phyloP scores from a whole-genome alignment of 73 alveolate species.

The Paramecium sonneborni region DNA sequence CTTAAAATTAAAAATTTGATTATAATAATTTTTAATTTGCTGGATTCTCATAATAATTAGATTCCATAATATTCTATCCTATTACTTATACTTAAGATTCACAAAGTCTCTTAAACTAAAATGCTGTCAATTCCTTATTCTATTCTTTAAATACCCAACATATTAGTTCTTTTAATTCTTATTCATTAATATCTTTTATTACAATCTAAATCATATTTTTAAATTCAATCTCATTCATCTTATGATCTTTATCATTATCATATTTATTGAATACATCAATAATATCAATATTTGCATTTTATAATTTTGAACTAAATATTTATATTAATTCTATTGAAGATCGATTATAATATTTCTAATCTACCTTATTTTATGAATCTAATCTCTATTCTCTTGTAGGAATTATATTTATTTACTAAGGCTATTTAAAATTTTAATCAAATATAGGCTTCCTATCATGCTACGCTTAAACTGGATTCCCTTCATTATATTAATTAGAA shows the following conservation, averaged over 20 bases:
- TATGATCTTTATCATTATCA: constrained; percentile 5
- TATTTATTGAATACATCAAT: not conserved
- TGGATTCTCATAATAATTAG: constrained; percentile 28
- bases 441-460: not conserved
- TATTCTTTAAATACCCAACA: not conserved
- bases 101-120: not conserved
- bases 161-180: not conserved
- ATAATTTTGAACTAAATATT: not conserved
- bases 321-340: not conserved
- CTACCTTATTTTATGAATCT: not conserved
- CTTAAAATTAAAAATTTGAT: constrained; percentile 13
- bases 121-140: not conserved
- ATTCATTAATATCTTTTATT: not conserved
- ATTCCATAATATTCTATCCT: constrained; percentile 7
- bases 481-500: not conserved
- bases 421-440: not conserved
- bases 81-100: not conserved
- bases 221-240: not conserved
- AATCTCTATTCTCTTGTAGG: not conserved
- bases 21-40: not conserved
- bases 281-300: not conserved
- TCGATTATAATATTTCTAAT: not conserved
- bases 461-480: not conserved
- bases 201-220: not conserved
- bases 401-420: not conserved